Conservation (phyloP, 2,329 filamentous ascomycete species). For the Waltergamsia citrina region DNA sequence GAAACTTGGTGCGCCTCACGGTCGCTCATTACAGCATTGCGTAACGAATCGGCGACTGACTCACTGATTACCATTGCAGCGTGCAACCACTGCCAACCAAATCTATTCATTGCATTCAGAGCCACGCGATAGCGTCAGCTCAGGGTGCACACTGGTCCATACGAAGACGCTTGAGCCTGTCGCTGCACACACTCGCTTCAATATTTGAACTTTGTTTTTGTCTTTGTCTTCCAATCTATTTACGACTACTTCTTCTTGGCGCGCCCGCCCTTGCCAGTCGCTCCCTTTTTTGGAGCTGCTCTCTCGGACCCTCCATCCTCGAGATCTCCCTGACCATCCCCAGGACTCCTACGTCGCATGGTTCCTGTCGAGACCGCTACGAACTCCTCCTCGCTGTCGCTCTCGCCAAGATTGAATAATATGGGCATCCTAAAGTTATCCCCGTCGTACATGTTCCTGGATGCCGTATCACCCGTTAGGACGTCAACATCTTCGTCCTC, state of each 20-base stretch:
- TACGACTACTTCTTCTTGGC: conserved; percentile 27
- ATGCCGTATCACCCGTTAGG: conserved; percentile 57
- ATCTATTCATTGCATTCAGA: not conserved
- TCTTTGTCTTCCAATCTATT: too few species aligned
- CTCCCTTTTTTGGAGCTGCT: conserved; percentile 26
- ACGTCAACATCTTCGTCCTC: conserved; percentile 95
- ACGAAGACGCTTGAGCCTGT: too few species aligned
- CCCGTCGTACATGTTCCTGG: conserved; percentile 41
- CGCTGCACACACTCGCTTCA: too few species aligned
- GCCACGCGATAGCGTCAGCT: too few species aligned
- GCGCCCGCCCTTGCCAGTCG: conserved; percentile 23
- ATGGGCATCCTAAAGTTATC: conserved; percentile 81
- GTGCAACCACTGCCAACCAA: too few species aligned
- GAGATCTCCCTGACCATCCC: conserved; percentile 55
- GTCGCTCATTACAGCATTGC: not conserved
- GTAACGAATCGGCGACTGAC: too few species aligned
- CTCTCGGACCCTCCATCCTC: conserved; percentile 38
- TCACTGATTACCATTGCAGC: not conserved
- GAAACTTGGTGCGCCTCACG: too few species aligned
- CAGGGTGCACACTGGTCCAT: too few species aligned
- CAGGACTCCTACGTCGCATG: conserved; percentile 77
- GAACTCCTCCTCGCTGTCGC: conserved; percentile 89
- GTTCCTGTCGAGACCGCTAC: conserved; percentile 64
- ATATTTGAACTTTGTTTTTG: too few species aligned
- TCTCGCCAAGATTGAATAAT: conserved; percentile 84